Percentiles rank a stretch among this genome's conserved stretches.
phyloP scores from a whole-genome alignment of 208 protist genomes.

The Trypanosoma congolense region DNA sequence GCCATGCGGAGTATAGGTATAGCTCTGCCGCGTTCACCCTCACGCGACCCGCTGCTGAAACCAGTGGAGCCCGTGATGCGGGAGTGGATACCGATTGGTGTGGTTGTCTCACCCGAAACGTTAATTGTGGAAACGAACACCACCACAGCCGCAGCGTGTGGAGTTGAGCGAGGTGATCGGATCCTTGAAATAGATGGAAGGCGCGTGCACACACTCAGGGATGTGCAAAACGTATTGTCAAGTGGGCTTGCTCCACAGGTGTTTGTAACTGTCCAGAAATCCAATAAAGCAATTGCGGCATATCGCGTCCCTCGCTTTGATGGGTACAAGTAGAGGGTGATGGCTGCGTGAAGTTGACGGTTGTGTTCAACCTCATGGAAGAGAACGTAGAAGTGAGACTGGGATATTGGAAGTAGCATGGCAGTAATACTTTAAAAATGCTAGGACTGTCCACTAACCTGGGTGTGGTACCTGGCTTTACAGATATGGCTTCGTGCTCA shows the following conservation, averaged over 20 bases:
- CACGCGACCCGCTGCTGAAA: not conserved
- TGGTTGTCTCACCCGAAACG: conserved; percentile 6
- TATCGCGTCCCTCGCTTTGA: not conserved
- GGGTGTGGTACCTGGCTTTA: no score
- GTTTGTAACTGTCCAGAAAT: conserved; percentile 6
- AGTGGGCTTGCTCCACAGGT: conserved; percentile 9
- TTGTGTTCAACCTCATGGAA: no score
- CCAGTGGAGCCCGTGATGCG: not conserved
- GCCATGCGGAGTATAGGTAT: conserved; percentile 1
- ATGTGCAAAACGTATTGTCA: not conserved
- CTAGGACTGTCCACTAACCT: no score
- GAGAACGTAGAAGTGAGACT: no score
- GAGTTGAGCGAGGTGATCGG: conserved; percentile 14
- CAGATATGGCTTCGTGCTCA: no score
- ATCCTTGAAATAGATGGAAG: conserved; percentile 9
- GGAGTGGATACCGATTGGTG: conserved; percentile 1
- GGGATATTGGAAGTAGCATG: no score
- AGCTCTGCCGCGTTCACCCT: conserved; percentile 2
- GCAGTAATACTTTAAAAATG: no score
- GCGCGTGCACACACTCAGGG: conserved; percentile 10
- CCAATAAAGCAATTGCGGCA: not conserved
- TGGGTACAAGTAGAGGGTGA: not conserved
- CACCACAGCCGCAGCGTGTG: conserved; percentile 7
- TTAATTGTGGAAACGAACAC: not conserved
- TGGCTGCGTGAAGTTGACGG: no score